phyloP scores from a whole-genome alignment of 2,329 filamentous ascomycete species.

The Chalara sp. region DNA sequence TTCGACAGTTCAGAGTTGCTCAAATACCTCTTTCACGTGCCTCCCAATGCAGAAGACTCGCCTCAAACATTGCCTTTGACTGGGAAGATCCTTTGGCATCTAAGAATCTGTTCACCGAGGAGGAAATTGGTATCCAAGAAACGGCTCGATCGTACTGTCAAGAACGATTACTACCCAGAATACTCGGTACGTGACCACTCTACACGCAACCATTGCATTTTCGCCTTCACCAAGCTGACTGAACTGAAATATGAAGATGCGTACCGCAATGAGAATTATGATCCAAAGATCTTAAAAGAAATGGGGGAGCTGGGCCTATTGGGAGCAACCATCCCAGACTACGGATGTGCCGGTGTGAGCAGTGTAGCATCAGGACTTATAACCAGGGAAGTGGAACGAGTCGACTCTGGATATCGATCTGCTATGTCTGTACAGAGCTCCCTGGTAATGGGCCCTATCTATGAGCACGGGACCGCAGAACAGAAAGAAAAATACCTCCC shows the following conservation, averaged over 20 bases:
- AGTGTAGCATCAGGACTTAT: slow-evolving; percentile 83
- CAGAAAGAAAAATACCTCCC: slow-evolving; percentile 81
- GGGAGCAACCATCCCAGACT: slow-evolving; percentile 79
- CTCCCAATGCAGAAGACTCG: not conserved
- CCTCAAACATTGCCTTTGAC: slow-evolving; percentile 51
- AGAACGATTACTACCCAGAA: slow-evolving; percentile 75
- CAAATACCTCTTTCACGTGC: too few relatives aligned
- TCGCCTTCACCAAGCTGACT: slow-evolving; percentile 1
- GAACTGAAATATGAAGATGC: slow-evolving; percentile 51
- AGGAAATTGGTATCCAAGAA: slow-evolving; percentile 83
- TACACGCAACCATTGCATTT: slow-evolving; percentile 22
- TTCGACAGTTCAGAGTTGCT: too few relatives aligned
- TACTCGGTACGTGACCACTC: slow-evolving; percentile 59
- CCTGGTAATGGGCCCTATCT: slow-evolving; percentile 83
- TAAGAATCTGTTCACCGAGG: slow-evolving; percentile 74
- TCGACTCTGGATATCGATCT: slow-evolving; percentile 86
- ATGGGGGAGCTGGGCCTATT: slow-evolving; percentile 91
- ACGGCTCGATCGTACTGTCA: slow-evolving; percentile 93
- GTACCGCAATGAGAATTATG: slow-evolving; percentile 81
- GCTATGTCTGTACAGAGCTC: slow-evolving; percentile 93
- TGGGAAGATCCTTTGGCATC: slow-evolving; percentile 85
- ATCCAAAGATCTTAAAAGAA: slow-evolving; percentile 76
- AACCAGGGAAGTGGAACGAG: slow-evolving; percentile 81
- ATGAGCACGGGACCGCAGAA: slow-evolving; percentile 78
- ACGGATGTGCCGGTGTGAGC: slow-evolving; percentile 81